These are phyloP conservation scores for Dictyostelium intermedium DNA, from an alignment of 78 protist genomes.

Conservation along the genomic window DNA sequence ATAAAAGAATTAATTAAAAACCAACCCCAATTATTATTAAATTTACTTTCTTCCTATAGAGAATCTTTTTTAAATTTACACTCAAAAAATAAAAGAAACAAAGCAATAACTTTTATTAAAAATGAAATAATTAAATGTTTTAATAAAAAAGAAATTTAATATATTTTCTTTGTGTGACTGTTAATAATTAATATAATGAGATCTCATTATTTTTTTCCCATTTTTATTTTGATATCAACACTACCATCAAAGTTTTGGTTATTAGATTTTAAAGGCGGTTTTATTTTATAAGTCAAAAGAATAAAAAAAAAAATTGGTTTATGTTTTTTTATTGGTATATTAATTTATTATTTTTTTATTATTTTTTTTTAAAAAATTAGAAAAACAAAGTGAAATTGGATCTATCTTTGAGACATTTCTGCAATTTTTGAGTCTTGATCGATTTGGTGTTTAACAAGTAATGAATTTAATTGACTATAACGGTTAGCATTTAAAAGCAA, in stretches of 20 bases:
- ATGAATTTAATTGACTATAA: conserved; percentile 61
- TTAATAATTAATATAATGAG: too few species aligned
- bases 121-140: background rate
- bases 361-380: too few species aligned
- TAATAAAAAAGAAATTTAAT: background rate
- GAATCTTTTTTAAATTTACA: background rate
- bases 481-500: conserved; percentile 42
- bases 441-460: conserved; percentile 65
- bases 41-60: background rate
- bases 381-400: background rate
- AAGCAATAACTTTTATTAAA: background rate
- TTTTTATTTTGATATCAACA: too few species aligned
- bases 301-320: background rate
- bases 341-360: background rate
- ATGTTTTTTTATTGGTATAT: background rate
- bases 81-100: background rate
- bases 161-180: too few species aligned
- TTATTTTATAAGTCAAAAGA: too few species aligned
- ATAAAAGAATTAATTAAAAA: background rate
- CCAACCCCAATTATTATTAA: background rate
- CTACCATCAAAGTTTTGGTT: too few species aligned
- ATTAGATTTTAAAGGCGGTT: too few species aligned
- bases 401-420: conserved; percentile 12
- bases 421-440: conserved; percentile 79
- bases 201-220: too few species aligned